A percentile compares a stretch with the other conserved stretches of the same genome.
These are phyloP conservation scores for Clonostachys rosea DNA, from an alignment of 2,329 filamentous ascomycete genomes.

Conservation along the genomic window DNA sequence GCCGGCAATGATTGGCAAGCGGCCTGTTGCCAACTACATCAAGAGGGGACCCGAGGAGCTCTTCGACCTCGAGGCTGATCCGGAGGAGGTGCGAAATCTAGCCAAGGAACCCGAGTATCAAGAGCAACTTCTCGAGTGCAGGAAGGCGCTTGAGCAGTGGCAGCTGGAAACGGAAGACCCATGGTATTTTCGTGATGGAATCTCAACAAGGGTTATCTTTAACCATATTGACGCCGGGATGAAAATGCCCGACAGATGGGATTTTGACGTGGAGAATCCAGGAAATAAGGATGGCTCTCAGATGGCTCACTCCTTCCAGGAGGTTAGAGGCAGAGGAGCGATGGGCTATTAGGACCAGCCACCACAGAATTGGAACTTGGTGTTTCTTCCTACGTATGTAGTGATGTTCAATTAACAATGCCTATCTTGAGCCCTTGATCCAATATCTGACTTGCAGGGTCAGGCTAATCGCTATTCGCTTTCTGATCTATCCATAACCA, in stretches of 20 bases:
- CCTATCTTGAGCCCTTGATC: too few relatives aligned
- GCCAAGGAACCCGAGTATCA: constrained; percentile 14
- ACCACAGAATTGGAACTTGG: too few relatives aligned
- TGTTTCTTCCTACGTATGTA: too few relatives aligned
- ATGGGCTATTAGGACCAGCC: too few relatives aligned
- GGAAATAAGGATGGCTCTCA: too few relatives aligned
- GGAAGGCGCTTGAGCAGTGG: constrained; percentile 17
- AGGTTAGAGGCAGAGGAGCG: too few relatives aligned
- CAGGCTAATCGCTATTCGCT: too few relatives aligned
- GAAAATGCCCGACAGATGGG: background rate
- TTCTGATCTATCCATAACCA: too few relatives aligned
- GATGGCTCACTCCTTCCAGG: too few relatives aligned
- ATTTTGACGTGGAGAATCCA: too few relatives aligned
- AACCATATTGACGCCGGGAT: constrained; percentile 17
- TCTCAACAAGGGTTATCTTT: constrained; percentile 14
- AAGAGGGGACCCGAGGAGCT: constrained; percentile 37
- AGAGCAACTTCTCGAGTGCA: constrained; percentile 21
- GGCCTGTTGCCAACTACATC: constrained; percentile 34
- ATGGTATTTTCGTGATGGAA: constrained; percentile 20
- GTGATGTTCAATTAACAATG: too few relatives aligned
- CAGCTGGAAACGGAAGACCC: constrained; percentile 16
- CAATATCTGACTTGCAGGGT: too few relatives aligned
- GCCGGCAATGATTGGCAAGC: constrained; percentile 21
- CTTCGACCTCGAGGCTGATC: constrained; percentile 38
- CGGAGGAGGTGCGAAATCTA: constrained; percentile 38